Evolutionary conservation across 768 basidiomycete genomes (phyloP).

Genomic region (Auricularia cornea): DNA sequence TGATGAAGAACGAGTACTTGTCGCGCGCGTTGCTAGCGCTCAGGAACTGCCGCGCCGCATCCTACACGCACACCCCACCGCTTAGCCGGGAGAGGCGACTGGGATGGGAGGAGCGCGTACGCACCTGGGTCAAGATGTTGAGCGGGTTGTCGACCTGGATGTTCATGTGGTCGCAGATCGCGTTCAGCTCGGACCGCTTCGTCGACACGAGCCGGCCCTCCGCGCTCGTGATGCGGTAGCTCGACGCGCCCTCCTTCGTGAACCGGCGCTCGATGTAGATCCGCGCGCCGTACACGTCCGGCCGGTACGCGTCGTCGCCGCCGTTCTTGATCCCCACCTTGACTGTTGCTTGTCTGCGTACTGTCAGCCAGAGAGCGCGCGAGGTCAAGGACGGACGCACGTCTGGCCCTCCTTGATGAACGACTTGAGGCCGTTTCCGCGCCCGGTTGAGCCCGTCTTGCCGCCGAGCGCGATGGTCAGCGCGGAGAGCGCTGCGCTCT

Average conservation of each 20-base stretch:
- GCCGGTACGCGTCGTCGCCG: slow-evolving; percentile 83
- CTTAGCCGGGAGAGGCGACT: no score
- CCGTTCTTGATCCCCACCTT: slow-evolving; percentile 80
- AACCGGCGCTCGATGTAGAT: slow-evolving; percentile 82
- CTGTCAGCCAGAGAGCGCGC: background rate
- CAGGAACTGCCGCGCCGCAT: slow-evolving; percentile 74
- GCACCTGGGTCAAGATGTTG: slow-evolving; percentile 85
- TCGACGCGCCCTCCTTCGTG: slow-evolving; percentile 61
- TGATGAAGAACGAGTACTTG: slow-evolving; percentile 97
- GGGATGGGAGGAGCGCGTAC: slow-evolving; percentile 3
- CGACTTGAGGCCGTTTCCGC: slow-evolving; percentile 74
- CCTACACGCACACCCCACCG: no score
- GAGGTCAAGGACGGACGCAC: slow-evolving; percentile 35
- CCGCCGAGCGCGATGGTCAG: slow-evolving; percentile 91
- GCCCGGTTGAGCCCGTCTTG: slow-evolving; percentile 84
- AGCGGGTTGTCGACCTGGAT: slow-evolving; percentile 96
- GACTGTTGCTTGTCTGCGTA: slow-evolving; percentile 56
- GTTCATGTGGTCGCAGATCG: slow-evolving; percentile 92
- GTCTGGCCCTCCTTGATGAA: slow-evolving; percentile 78
- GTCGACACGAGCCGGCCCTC: slow-evolving; percentile 58
- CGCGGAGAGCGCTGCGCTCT: slow-evolving; percentile 89
- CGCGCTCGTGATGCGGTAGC: slow-evolving; percentile 76
- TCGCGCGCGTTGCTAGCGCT: slow-evolving; percentile 70
- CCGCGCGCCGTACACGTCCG: slow-evolving; percentile 74
- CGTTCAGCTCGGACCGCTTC: slow-evolving; percentile 76